Evolutionary conservation across 1,139 yeast genomes (phyloP).

Genomic region (Yamadazyma pseudoaaseri): DNA sequence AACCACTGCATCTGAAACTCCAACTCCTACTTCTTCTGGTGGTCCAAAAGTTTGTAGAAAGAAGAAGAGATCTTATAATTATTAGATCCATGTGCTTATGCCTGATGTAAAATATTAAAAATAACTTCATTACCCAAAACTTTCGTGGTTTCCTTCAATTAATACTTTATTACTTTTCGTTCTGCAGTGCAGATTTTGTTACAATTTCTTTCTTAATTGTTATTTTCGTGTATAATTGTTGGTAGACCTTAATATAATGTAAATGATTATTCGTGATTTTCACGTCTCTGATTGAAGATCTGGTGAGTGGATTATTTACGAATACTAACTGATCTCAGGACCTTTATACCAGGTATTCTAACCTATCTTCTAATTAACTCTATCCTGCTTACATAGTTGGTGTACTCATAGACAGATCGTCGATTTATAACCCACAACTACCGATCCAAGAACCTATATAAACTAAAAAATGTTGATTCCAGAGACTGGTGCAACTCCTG

Average conservation of each 20-base stretch:
- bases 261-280: too few relatives aligned
- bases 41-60: slow-evolving; percentile 15
- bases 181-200: slow-evolving; percentile 4
- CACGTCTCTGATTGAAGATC: too few relatives aligned
- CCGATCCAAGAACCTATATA: too few relatives aligned
- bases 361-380: too few relatives aligned
- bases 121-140: slow-evolving; percentile 13
- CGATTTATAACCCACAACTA: too few relatives aligned
- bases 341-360: too few relatives aligned
- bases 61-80: slow-evolving; percentile 19
- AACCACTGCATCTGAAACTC: slow-evolving; percentile 18
- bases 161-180: slow-evolving; percentile 6
- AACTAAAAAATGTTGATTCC: too few relatives aligned
- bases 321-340: too few relatives aligned
- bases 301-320: too few relatives aligned
- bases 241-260: slow-evolving; percentile 4
- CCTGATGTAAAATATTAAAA: slow-evolving; percentile 2
- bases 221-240: slow-evolving; percentile 10
- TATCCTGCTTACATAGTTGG: too few relatives aligned
- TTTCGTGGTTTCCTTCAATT: slow-evolving; percentile 10
- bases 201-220: not conserved
- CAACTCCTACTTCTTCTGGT: slow-evolving; percentile 16
- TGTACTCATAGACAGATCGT: too few relatives aligned
- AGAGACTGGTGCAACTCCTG: too few relatives aligned
- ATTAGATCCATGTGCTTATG: slow-evolving; percentile 6